Evolutionary conservation across 2,329 filamentous ascomycete species (phyloP).

Genomic region (Sclerotinia borealis): DNA sequence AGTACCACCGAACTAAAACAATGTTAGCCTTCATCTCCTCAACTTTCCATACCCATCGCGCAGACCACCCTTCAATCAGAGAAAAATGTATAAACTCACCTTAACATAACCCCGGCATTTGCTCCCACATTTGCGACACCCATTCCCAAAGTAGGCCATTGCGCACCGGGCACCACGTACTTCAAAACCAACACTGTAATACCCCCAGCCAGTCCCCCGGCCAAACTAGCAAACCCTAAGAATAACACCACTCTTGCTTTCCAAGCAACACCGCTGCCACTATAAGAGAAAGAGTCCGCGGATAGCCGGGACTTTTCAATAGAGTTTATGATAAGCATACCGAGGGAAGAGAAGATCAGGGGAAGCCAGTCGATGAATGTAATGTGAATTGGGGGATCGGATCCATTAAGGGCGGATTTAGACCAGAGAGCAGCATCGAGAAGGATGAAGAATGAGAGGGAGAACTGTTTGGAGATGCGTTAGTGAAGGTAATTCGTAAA

Average conservation of each 20-base stretch:
- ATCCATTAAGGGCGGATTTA: slow-evolving; percentile 53
- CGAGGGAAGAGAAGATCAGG: slow-evolving; percentile 59
- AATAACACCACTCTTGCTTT: slow-evolving; percentile 64
- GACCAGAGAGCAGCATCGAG: slow-evolving; percentile 64
- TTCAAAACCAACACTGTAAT: slow-evolving; percentile 64
- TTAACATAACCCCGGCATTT: slow-evolving; percentile 57
- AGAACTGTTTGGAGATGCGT: slow-evolving; percentile 44
- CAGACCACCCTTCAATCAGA: not conserved
- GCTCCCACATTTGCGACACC: slow-evolving; percentile 61
- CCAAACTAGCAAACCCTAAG: slow-evolving; percentile 58
- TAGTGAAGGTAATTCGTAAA: not conserved
- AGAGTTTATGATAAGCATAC: slow-evolving; percentile 67
- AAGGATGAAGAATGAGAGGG: slow-evolving; percentile 62
- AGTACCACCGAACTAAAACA: slow-evolving; percentile 52
- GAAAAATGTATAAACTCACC: slow-evolving; percentile 36
- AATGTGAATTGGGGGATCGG: slow-evolving; percentile 48
- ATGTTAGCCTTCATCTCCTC: slow-evolving; percentile 15
- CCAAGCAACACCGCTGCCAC: slow-evolving; percentile 58
- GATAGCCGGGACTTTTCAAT: slow-evolving; percentile 61
- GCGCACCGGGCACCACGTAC: slow-evolving; percentile 51
- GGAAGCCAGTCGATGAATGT: slow-evolving; percentile 66
- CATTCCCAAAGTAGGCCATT: slow-evolving; percentile 57
- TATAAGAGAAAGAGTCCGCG: slow-evolving; percentile 57
- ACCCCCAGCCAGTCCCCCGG: slow-evolving; percentile 62
- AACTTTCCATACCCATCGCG: not conserved